Evolutionary conservation across 495 filamentous ascomycete genomes (phyloP).

Genomic region (Aspergillus homomorphus): DNA sequence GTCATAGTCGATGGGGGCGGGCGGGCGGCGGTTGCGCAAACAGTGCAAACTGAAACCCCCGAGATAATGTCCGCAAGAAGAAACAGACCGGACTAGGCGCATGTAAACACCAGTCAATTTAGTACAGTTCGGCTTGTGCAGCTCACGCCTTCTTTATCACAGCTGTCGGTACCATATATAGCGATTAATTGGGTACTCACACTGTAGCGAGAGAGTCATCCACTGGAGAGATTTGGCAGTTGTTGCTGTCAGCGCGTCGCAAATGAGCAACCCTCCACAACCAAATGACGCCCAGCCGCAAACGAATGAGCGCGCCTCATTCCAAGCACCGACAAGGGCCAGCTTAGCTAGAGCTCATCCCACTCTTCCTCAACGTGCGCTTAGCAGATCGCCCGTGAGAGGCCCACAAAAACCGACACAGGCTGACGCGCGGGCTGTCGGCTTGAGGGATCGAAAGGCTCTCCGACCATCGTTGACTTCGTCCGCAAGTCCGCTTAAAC

Average conservation of each 20-base stretch:
- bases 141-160: background rate
- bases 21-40: slow-evolving; percentile 29
- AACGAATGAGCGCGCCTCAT: slow-evolving; percentile 49
- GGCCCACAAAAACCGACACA: slow-evolving; percentile 20
- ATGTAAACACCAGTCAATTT: background rate
- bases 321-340: slow-evolving; percentile 62
- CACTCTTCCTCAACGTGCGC: slow-evolving; percentile 50
- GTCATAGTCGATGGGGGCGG: slow-evolving; percentile 14
- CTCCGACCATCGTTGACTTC: slow-evolving; percentile 37
- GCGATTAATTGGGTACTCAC: slow-evolving; percentile 16
- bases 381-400: slow-evolving; percentile 35
- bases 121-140: background rate
- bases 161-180: background rate
- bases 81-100: no score
- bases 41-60: slow-evolving; percentile 32
- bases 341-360: slow-evolving; percentile 64
- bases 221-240: slow-evolving; percentile 27
- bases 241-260: slow-evolving; percentile 29
- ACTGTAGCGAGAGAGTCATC: slow-evolving; percentile 61
- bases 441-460: slow-evolving; percentile 36
- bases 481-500: slow-evolving; percentile 34
- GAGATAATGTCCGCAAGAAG: no score
- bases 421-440: slow-evolving; percentile 27
- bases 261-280: slow-evolving; percentile 29
- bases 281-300: slow-evolving; percentile 23